phyloP scores from a whole-genome alignment of 345 rosid species.

The Gossypium sturtianum region DNA sequence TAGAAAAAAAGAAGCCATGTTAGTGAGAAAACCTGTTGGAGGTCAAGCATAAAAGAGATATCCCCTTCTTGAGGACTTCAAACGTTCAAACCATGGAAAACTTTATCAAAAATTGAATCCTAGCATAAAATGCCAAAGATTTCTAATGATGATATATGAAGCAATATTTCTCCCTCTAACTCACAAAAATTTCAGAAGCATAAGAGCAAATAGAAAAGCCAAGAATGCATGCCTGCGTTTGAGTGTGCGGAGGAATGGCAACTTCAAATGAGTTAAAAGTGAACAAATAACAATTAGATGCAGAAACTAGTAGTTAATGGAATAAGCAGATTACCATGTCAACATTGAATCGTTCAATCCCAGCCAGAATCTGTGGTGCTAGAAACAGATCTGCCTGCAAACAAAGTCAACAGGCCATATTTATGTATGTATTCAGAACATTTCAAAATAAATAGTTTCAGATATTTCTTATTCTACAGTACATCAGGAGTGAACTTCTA shows the following conservation, averaged over 20 bases:
- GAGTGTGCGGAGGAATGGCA: background rate
- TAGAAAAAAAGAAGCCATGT: background rate
- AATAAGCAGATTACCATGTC: conserved; percentile 50
- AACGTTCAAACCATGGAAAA: background rate
- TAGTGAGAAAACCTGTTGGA: background rate
- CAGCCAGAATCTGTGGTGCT: conserved; percentile 61
- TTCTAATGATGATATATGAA: background rate
- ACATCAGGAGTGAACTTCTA: background rate
- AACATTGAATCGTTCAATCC: conserved; percentile 45
- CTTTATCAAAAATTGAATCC: background rate
- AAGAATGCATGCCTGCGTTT: background rate
- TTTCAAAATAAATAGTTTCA: background rate
- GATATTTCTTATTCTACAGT: too few species aligned
- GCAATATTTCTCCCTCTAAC: background rate
- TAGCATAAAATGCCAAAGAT: background rate
- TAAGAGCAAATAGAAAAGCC: conserved; percentile 5
- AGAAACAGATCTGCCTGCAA: conserved; percentile 82
- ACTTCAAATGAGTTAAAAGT: background rate
- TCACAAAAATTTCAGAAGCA: background rate
- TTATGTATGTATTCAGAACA: background rate
- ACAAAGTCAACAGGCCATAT: background rate
- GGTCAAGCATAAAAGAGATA: background rate
- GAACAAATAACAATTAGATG: background rate
- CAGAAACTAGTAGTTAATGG: background rate
- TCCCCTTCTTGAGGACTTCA: background rate